phyloP scores from a whole-genome alignment of 2,329 filamentous ascomycete genomes.

The Teratosphaeria nubilosa region DNA sequence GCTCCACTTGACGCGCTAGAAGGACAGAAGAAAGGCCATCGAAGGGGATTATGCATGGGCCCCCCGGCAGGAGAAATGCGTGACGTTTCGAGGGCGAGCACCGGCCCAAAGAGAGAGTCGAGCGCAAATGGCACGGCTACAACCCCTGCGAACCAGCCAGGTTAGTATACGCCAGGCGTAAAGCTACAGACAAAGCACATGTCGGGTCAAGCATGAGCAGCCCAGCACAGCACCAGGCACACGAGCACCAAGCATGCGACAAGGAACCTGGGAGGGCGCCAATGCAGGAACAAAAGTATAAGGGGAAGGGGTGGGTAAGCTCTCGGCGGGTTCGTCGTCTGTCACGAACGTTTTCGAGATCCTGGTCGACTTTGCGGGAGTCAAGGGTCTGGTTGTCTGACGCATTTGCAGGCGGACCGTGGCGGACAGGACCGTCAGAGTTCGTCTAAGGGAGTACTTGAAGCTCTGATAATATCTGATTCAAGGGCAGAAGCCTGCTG shows the following conservation, averaged over 20 bases:
- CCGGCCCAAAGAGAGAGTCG: not conserved
- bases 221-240: not conserved
- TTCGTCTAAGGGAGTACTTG: not conserved
- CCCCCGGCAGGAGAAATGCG: not conserved
- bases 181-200: not conserved
- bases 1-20: not conserved
- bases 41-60: not conserved
- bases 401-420: not conserved
- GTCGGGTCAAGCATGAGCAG: not conserved
- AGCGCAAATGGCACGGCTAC: not conserved
- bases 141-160: not conserved
- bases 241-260: not conserved
- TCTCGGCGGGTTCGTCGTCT: not conserved
- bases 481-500: not conserved
- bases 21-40: not conserved
- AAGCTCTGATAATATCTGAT: not conserved
- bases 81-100: not conserved
- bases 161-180: not conserved
- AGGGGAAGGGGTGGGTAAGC: not conserved
- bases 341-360: not conserved
- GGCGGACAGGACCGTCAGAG: not conserved
- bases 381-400: not conserved
- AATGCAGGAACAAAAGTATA: not conserved
- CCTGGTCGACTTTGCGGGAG: not conserved
- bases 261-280: not conserved